A percentile compares a stretch with the other conserved stretches of the same genome.
Evolutionary conservation across 2,329 filamentous ascomycete genomes (phyloP).

Genomic region (Gnomoniopsis sp.): DNA sequence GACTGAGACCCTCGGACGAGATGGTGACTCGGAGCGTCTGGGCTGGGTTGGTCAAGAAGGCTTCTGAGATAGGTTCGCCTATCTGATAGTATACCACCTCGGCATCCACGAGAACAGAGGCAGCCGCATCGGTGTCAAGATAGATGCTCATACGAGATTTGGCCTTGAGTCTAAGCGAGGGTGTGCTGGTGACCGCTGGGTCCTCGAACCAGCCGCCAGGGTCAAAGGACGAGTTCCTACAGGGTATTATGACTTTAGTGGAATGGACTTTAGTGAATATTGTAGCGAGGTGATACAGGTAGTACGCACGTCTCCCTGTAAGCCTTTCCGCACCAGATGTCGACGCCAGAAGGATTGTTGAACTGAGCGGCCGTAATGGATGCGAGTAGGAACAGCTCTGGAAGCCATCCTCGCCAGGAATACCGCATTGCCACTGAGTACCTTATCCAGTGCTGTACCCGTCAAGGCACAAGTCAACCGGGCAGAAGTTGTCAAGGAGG

Average conservation of each 20-base stretch:
- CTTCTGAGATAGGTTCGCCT: constrained; percentile 29
- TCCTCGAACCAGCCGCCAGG: constrained; percentile 43
- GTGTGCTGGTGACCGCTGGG: constrained; percentile 31
- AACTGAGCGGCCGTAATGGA: constrained; percentile 7
- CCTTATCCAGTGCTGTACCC: too few relatives aligned
- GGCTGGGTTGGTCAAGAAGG: not conserved
- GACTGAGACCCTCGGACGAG: not conserved
- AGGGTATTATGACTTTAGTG: not conserved
- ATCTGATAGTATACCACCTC: constrained; percentile 34
- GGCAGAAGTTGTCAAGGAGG: not conserved
- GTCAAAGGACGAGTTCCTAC: constrained; percentile 41
- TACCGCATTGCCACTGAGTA: not conserved
- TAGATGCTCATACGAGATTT: constrained; percentile 46
- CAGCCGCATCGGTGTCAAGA: constrained; percentile 34
- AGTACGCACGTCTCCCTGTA: constrained; percentile 9
- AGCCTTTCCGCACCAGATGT: constrained; percentile 18
- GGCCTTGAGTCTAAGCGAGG: constrained; percentile 40
- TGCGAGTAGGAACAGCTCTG: not conserved
- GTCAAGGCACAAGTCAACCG: not conserved
- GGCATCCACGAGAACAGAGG: constrained; percentile 40
- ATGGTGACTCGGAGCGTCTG: constrained; percentile 12
- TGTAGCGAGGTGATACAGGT: not conserved
- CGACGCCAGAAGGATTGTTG: constrained; percentile 17
- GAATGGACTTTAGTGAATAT: not conserved
- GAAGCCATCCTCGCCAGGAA: not conserved